A percentile compares a stretch with the other conserved stretches of the same genome.
phyloP scores from a whole-genome alignment of 108 stramenopile species.

The Nitzschia palea region DNA sequence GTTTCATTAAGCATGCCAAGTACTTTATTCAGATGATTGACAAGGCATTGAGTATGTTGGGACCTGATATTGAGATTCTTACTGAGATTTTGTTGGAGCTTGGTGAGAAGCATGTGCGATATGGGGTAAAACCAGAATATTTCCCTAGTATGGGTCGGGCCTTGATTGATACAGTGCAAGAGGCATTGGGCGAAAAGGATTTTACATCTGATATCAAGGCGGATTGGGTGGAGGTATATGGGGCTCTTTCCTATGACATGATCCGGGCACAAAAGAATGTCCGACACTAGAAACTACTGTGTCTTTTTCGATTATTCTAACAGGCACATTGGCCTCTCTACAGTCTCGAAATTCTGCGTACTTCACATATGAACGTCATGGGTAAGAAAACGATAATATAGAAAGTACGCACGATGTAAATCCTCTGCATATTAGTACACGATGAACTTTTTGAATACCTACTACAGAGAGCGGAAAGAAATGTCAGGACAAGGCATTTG shows the following conservation, averaged over 20 bases:
- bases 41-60: conserved; percentile 30
- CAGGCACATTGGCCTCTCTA: too few relatives aligned
- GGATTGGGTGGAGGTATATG: conserved; percentile 50
- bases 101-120: conserved; percentile 24
- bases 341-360: too few relatives aligned
- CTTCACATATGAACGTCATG: too few relatives aligned
- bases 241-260: conserved; percentile 39
- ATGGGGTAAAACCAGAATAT: conserved; percentile 27
- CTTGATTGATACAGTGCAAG: conserved; percentile 19
- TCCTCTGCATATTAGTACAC: too few relatives aligned
- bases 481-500: too few relatives aligned
- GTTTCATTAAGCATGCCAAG: conserved; percentile 32
- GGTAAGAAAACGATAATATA: too few relatives aligned
- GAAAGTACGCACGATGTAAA: too few relatives aligned
- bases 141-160: conserved; percentile 29
- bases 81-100: conserved; percentile 34
- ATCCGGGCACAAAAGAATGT: conserved; percentile 24
- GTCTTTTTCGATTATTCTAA: too few relatives aligned
- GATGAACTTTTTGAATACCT: too few relatives aligned
- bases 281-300: too few relatives aligned
- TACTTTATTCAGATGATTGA: conserved; percentile 42
- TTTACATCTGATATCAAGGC: conserved; percentile 25
- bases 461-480: too few relatives aligned
- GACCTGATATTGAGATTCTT: conserved; percentile 40
- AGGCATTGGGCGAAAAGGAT: conserved; percentile 24